Base-by-base conservation (phyloP, 306 rosid species). In the Cucurbita ficifolia region DNA sequence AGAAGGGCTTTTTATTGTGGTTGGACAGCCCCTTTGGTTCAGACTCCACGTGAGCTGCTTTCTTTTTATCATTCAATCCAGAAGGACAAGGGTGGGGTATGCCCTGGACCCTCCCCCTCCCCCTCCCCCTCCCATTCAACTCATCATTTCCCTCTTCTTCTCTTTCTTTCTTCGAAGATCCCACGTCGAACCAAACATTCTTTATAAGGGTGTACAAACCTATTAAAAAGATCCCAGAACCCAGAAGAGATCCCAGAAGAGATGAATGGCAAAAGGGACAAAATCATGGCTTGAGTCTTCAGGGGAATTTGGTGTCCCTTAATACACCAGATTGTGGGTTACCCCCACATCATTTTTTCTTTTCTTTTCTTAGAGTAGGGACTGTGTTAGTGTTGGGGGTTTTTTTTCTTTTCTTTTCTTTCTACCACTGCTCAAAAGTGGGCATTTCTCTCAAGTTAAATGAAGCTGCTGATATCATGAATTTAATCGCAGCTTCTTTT, bases 41-140 rank as follows among this genome's bases (percentile, higher is more conserved):
- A 91, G 97, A 88, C 74, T 86, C 99, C 99, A 94, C 97, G 97
- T 94, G 99, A 89, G 99, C 90, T 89, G 99, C 97, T 88, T 93
- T 84, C 91, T 92, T 40, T 12, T 11, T 86, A 90, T 88, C 80
- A 88, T 92, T 92, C 87, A 92, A 88, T 87, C 91, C 92, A 85
- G 84, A 87, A 90, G 90, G 96, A 90, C 92, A 86, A 78, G 84
- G 95, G 95, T 82, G 96, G 90, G 33, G 3, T 29, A 29, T 29
- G 33, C 3, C 33, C 33, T 24, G 29, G 29, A 24, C 29, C 29
- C 29, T 24, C 29, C 29, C 29, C 29, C 1, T 1, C 24, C 40
- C 91, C 96, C 82, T 1, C 10, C 88, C 92, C 6, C 75, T 22
- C 81, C 57, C 95, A 83, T 92, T 92, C 96, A 86, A 38, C 82